Percentiles rank a stretch among this genome's conserved stretches.
Evolutionary conservation across 768 basidiomycete species (phyloP).

Genomic region (Daedalea quercina): DNA sequence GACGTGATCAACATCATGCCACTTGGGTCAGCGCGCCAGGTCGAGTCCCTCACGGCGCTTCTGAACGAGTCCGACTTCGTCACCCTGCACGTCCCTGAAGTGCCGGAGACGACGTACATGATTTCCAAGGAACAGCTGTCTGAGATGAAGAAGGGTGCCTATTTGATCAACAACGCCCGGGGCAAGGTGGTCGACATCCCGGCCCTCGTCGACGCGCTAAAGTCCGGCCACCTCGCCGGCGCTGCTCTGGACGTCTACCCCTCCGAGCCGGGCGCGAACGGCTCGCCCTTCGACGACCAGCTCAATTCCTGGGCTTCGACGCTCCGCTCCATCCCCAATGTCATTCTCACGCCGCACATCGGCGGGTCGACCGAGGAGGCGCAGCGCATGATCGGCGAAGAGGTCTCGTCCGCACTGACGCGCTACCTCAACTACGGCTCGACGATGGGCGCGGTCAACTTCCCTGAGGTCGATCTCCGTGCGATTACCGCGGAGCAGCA

Average conservation of each 20-base stretch:
- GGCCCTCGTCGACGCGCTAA: constrained; percentile 73
- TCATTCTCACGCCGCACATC: constrained; percentile 97
- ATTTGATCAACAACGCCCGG: constrained; percentile 97
- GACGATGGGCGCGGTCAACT: constrained; percentile 91
- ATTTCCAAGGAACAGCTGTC: constrained; percentile 70
- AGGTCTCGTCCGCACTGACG: constrained; percentile 78
- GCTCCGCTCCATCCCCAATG: constrained; percentile 74
- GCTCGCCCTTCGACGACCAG: constrained; percentile 81
- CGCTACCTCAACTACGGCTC: constrained; percentile 93
- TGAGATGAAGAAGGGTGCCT: constrained; percentile 93
- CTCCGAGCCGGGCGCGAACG: constrained; percentile 87
- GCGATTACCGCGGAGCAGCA: constrained; percentile 83
- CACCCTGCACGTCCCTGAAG: constrained; percentile 93
- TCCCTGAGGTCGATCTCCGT: constrained; percentile 96
- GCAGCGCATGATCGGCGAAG: constrained; percentile 93
- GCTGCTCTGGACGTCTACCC: constrained; percentile 95
- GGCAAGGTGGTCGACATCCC: constrained; percentile 95
- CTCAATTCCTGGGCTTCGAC: constrained; percentile 80
- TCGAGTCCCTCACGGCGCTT: constrained; percentile 70
- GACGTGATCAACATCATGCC: constrained; percentile 98
- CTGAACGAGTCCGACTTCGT: constrained; percentile 85
- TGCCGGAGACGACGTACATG: constrained; percentile 93
- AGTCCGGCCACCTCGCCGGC: constrained; percentile 85
- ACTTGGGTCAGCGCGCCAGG: constrained; percentile 86
- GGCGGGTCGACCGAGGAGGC: constrained; percentile 99